phyloP scores from a whole-genome alignment of 2,329 filamentous ascomycete species.

The Pyrenochaeta sp. region DNA sequence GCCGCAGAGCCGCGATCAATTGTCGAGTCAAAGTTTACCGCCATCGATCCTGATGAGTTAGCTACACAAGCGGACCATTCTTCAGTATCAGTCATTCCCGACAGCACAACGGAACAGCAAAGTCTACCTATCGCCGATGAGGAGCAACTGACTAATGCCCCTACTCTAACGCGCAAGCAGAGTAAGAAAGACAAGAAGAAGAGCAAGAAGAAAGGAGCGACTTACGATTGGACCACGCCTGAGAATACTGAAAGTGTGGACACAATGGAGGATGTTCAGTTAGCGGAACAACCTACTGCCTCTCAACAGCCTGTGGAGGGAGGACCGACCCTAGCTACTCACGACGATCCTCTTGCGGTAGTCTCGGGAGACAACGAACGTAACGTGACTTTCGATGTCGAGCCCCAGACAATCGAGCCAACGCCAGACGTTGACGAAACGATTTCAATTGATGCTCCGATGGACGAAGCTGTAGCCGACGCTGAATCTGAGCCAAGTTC shows the following conservation, averaged over 20 bases:
- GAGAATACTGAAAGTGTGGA: constrained; percentile 12
- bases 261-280: neutral
- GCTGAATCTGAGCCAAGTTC: neutral
- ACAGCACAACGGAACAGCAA: neutral
- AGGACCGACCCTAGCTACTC: neutral
- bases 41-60: neutral
- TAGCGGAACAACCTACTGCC: constrained; percentile 1
- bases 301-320: neutral
- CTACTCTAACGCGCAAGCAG: constrained; percentile 29
- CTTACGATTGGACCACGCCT: constrained; percentile 7
- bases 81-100: neutral
- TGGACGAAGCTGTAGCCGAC: constrained; percentile 10
- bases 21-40: neutral
- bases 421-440: neutral
- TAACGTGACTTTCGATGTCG: neutral
- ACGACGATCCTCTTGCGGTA: neutral
- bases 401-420: neutral
- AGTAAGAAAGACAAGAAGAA: constrained; percentile 47
- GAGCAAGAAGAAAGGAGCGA: constrained; percentile 24
- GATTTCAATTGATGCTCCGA: neutral
- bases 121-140: neutral
- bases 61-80: neutral
- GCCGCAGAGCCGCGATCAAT: neutral
- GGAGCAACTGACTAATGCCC: constrained; percentile 16
- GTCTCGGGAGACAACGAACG: neutral